Base-by-base conservation (phyloP, 2,329 filamentous ascomycete species). In the Fusarium tuaranense region DNA sequence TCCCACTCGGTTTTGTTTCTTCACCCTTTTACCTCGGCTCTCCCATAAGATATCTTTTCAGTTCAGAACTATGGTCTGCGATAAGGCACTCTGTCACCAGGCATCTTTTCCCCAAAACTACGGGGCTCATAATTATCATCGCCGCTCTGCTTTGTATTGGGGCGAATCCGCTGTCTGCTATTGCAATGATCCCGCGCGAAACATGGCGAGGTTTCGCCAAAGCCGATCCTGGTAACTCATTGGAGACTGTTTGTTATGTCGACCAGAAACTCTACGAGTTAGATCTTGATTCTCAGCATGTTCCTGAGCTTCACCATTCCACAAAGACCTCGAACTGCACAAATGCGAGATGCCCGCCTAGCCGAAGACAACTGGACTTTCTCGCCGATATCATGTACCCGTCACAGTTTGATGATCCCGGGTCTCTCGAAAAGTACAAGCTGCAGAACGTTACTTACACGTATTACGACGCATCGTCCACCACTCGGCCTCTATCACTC, bases 181-280 rank as follows among this genome's bases (percentile, higher is more conserved):
- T 65, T 9, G 34, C 51, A 7, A 68, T 71, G 61, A 71, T 68
- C n/a, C 69, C 69, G 27, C 69, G 69, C 2, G 38, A 61, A 9
- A 32, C 25, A 32, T 68, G 69, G 65, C 62, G 61, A 58, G 1
- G 12, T 1, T 27, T 30, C 9, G 18, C 58, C 5, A 51, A 30
- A 30, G 16, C 44, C 4, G 20, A 9, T 16, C 4, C 7, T 22
- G 44, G 44, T 46, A 7, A 46, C 20, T 46, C 20, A 46, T 46
- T 30, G 46, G 16, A 51, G 46, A 51, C 9, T 10, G 25, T 30
- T 3, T 51, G 25, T 51, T 61, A 34, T 60, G 22, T 30, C 12
- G n/a, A 7, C 13, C 7, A 16, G 22, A 39, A 12, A 2, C 44
- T 63, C 4, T 27, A 30, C 20, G 27, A 30, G 16, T 16, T 53